Evolutionary conservation across 768 basidiomycete genomes (phyloP).

Genomic region (Trametes cinnabarina): DNA sequence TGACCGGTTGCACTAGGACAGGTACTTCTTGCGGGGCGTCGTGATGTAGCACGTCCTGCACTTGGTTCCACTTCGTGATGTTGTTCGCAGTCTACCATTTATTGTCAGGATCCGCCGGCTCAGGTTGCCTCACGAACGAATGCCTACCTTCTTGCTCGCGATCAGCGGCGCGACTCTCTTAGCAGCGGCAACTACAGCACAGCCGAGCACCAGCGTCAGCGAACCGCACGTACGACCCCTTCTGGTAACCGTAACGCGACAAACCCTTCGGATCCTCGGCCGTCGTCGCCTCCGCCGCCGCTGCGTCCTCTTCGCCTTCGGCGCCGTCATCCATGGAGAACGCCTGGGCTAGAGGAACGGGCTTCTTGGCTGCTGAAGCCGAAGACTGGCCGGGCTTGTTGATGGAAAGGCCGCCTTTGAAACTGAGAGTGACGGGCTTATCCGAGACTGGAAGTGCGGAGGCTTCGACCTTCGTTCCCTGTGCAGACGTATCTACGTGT

Average conservation of each 20-base stretch:
- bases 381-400: conserved; percentile 19
- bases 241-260: conserved; percentile 24
- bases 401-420: conserved; percentile 38
- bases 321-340: conserved; percentile 62
- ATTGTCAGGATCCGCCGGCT: background rate
- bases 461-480: conserved; percentile 45
- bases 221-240: conserved; percentile 13
- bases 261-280: conserved; percentile 51
- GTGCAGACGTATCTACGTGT: background rate
- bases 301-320: conserved; percentile 34
- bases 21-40: conserved; percentile 16
- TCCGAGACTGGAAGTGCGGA: conserved; percentile 71
- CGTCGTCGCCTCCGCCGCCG: conserved; percentile 38
- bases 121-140: background rate
- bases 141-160: conserved; percentile 77
- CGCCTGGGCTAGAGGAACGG: conserved; percentile 50
- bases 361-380: conserved; percentile 29
- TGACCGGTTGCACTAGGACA: conserved; percentile 6
- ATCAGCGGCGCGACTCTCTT: conserved; percentile 82
- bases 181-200: conserved; percentile 42
- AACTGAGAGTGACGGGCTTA: conserved; percentile 78
- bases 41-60: conserved; percentile 76
- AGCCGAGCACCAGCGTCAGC: conserved; percentile 19
- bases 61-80: conserved; percentile 96
- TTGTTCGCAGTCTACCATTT: conserved; percentile 71